A percentile compares a stretch with the other conserved stretches of the same genome.
Evolutionary conservation across 805 yeast genomes (phyloP).

Genomic region (Candida ulmi): DNA sequence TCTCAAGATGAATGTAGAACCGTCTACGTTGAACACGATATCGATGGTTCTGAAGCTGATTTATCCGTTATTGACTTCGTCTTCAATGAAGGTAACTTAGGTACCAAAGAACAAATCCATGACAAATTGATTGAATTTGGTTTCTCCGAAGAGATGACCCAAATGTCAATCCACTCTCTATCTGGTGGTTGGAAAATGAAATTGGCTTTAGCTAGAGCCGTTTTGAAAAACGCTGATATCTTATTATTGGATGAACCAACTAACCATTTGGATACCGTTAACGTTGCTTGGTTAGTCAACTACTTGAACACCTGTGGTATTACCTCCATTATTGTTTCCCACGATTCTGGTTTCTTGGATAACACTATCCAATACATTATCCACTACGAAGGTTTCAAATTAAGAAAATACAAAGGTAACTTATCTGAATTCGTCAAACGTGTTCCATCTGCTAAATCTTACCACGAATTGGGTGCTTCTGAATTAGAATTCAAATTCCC

Average conservation of each 20-base stretch:
- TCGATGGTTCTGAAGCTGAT: slow-evolving; percentile 97
- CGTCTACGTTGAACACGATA: slow-evolving; percentile 99
- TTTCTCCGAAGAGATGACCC: slow-evolving; percentile 90
- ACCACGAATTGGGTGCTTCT: slow-evolving; percentile 98
- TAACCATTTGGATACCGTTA: slow-evolving; percentile 98
- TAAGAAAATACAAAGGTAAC: slow-evolving; percentile 99
- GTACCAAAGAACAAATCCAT: slow-evolving; percentile 63
- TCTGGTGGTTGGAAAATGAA: slow-evolving; percentile 99
- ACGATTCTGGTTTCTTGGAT: slow-evolving; percentile 99
- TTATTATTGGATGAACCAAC: slow-evolving; percentile 96
- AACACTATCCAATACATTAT: slow-evolving; percentile 96
- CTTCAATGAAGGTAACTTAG: slow-evolving; percentile 64
- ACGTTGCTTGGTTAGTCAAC: slow-evolving; percentile 99
- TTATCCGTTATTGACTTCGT: slow-evolving; percentile 93
- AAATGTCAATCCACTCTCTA: slow-evolving; percentile 90
- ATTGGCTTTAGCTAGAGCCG: slow-evolving; percentile 96
- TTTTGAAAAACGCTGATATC: slow-evolving; percentile 96
- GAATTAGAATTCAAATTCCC: slow-evolving; percentile 97
- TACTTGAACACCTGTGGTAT: slow-evolving; percentile 98
- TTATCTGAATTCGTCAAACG: slow-evolving; percentile 96
- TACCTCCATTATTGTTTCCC: slow-evolving; percentile 97
- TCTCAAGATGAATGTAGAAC: slow-evolving; percentile 98
- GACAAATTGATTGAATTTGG: slow-evolving; percentile 83
- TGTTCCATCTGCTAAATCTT: slow-evolving; percentile 98
- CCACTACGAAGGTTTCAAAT: slow-evolving; percentile 99